Conservation (phyloP, 2,329 filamentous ascomycete genomes). For the Lasiodiplodia sp. region DNA sequence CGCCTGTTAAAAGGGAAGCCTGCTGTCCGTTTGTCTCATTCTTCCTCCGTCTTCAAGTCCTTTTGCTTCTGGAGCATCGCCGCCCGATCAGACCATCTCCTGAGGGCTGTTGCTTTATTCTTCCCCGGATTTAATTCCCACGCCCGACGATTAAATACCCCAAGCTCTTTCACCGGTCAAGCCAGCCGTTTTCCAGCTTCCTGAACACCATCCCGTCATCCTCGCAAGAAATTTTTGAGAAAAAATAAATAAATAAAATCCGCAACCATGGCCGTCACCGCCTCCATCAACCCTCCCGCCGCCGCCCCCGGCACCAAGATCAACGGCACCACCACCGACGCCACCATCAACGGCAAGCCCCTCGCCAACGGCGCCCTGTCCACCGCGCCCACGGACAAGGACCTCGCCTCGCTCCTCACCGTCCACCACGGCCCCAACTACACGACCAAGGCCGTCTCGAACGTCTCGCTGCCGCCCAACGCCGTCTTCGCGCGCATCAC, state of each 20-base stretch:
- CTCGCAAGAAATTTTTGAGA: too few relatives aligned
- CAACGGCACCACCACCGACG: slow-evolving; percentile 19
- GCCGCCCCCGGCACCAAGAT: slow-evolving; percentile 1
- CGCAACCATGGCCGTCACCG: slow-evolving; percentile 19
- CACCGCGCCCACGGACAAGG: slow-evolving; percentile 30
- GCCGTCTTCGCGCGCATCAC: slow-evolving; percentile 60
- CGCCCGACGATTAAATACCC: too few relatives aligned
- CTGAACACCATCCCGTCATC: too few relatives aligned
- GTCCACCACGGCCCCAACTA: slow-evolving; percentile 50
- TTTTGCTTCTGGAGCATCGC: too few relatives aligned
- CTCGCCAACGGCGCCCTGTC: not conserved
- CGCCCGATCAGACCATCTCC: too few relatives aligned
- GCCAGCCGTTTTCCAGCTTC: too few relatives aligned
- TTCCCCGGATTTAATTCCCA: too few relatives aligned
- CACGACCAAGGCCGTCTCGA: slow-evolving; percentile 55
- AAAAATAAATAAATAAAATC: not conserved
- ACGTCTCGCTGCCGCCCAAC: slow-evolving; percentile 58
- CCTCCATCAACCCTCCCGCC: slow-evolving; percentile 20
- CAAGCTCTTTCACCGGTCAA: too few relatives aligned
- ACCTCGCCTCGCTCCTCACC: slow-evolving; percentile 48
- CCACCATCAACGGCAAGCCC: not conserved
- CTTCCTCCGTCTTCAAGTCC: too few relatives aligned
- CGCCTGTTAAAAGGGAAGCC: not conserved
- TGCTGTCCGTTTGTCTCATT: not conserved
- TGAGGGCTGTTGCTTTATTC: too few relatives aligned